These are phyloP conservation scores for Perilla frutescens DNA, from an alignment of 257 asterid genomes.

Conservation along the genomic window DNA sequence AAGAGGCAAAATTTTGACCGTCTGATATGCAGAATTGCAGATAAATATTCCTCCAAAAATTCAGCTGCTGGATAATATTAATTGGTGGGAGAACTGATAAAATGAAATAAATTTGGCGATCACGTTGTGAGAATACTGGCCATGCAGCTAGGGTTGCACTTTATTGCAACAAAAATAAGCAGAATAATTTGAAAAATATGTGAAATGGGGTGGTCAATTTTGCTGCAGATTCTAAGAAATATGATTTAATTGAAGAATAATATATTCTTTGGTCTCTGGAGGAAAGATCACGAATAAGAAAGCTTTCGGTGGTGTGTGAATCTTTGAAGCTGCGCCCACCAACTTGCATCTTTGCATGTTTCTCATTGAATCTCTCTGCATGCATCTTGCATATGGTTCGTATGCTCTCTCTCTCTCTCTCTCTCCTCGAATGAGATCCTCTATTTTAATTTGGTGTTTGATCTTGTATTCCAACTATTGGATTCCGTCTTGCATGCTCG, in stretches of 20 bases:
- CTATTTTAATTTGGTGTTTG: too few relatives aligned
- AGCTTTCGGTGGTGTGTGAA: constrained; percentile 46
- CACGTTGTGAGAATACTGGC: too few relatives aligned
- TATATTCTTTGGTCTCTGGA: constrained; percentile 34
- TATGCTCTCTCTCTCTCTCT: too few relatives aligned
- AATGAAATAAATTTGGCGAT: too few relatives aligned
- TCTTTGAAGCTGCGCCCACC: constrained; percentile 40
- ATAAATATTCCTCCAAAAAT: constrained; percentile 23
- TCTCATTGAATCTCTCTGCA: not conserved
- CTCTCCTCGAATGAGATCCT: too few relatives aligned
- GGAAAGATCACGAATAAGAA: constrained; percentile 40
- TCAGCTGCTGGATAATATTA: constrained; percentile 1
- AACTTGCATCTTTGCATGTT: constrained; percentile 27
- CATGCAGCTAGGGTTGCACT: not conserved
- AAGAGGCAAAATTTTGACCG: constrained; percentile 38
- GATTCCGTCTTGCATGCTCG: too few relatives aligned
- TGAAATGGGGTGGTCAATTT: constrained; percentile 29
- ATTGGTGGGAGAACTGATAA: too few relatives aligned
- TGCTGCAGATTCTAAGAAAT: constrained; percentile 21
- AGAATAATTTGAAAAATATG: not conserved
- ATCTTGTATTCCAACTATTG: too few relatives aligned
- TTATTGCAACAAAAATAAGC: constrained; percentile 19
- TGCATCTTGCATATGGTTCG: too few relatives aligned
- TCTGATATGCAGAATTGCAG: constrained; percentile 15
- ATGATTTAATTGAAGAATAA: constrained; percentile 12